A percentile compares a stretch with the other conserved stretches of the same genome.
These are phyloP conservation scores for Botryobasidium botryosum DNA, from an alignment of 768 basidiomycete species.

Conservation along the genomic window DNA sequence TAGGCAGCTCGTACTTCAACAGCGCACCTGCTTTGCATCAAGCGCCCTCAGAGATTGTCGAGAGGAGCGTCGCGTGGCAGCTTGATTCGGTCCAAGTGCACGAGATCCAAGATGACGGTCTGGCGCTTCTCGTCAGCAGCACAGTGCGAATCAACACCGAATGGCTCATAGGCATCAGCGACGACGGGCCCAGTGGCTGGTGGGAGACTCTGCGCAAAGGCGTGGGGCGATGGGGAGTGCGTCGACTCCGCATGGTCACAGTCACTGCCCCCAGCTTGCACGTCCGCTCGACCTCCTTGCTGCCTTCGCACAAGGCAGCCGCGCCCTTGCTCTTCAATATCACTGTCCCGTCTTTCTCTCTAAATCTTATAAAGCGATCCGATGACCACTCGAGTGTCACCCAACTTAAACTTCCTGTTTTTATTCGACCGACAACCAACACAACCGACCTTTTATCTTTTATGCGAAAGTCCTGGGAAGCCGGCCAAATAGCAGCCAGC, in stretches of 20 bases:
- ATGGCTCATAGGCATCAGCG: constrained; percentile 8
- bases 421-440: too few species aligned
- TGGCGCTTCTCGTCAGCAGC: constrained; percentile 4
- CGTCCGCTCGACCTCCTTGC: constrained; percentile 5
- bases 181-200: neutral
- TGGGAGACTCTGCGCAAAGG: constrained; percentile 2
- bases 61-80: constrained; percentile 3
- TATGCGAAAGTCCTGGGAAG: too few species aligned
- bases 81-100: constrained; percentile 7
- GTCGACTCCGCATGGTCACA: neutral
- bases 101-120: neutral
- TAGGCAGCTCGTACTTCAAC: too few species aligned
- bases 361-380: too few species aligned
- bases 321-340: too few species aligned
- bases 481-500: neutral
- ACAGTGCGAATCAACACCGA: constrained; percentile 9
- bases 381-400: too few species aligned
- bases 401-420: too few species aligned
- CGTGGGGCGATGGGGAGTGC: constrained; percentile 7
- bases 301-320: constrained; percentile 1
- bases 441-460: too few species aligned
- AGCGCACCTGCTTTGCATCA: constrained; percentile 4
- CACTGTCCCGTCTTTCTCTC: too few species aligned
- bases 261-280: constrained; percentile 4
- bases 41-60: neutral